A percentile compares a stretch with the other conserved stretches of the same genome.
phyloP scores from a whole-genome alignment of 2,329 filamentous ascomycete genomes.

The Alternaria brassicae region DNA sequence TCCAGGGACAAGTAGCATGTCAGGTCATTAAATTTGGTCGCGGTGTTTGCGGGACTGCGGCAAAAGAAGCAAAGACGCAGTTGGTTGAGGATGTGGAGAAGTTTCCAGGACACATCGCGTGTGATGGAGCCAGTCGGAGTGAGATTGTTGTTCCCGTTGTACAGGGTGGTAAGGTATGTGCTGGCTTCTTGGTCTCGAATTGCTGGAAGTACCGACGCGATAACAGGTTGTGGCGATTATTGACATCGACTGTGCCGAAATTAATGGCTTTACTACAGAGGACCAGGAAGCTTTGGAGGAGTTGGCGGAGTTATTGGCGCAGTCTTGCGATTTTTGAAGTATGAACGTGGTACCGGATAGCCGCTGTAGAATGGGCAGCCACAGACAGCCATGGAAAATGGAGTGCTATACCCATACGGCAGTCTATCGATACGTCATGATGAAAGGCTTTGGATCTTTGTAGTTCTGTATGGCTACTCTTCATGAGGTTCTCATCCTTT shows the following conservation, averaged over 20 bases:
- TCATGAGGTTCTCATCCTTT: too few relatives aligned
- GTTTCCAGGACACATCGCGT: conserved; percentile 84
- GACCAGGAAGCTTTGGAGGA: conserved; percentile 72
- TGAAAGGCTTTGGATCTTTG: too few relatives aligned
- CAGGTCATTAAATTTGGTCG: conserved; percentile 76
- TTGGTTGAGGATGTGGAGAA: conserved; percentile 71
- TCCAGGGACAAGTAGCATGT: conserved; percentile 77
- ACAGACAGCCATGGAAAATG: too few relatives aligned
- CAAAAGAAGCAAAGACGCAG: conserved; percentile 66
- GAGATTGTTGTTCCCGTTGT: conserved; percentile 83
- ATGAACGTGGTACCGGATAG: too few relatives aligned
- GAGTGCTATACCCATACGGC: too few relatives aligned
- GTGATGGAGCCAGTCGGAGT: conserved; percentile 76
- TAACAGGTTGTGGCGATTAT: conserved; percentile 72
- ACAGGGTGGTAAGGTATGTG: conserved; percentile 55
- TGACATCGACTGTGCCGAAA: conserved; percentile 76
- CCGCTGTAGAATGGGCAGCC: too few relatives aligned
- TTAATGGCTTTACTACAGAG: conserved; percentile 71
- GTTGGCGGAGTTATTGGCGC: conserved; percentile 53
- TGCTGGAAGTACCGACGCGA: conserved; percentile 21
- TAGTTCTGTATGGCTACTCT: too few relatives aligned
- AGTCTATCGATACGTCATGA: too few relatives aligned
- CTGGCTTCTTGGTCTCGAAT: not conserved
- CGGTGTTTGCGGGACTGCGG: conserved; percentile 79
- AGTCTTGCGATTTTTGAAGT: conserved; percentile 43